Base-by-base conservation (phyloP, 139 green algal species). In the Picochlorum sp. region DNA sequence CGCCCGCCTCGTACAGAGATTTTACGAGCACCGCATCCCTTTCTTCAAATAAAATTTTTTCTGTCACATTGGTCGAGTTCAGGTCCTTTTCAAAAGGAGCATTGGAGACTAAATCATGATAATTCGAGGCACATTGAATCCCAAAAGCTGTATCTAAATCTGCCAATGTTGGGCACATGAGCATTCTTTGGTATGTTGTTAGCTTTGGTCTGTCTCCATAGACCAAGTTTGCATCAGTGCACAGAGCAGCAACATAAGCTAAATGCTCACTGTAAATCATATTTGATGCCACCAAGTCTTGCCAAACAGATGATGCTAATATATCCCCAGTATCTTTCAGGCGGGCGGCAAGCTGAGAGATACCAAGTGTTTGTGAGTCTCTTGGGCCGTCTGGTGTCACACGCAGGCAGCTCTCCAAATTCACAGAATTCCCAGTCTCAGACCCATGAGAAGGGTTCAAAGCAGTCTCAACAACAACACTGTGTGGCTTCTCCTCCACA, bases 131-230 rank as follows among this genome's bases (percentile, higher is more conserved):
- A 49, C 57, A 64, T 62, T 70, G 51, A 28, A 65, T 44, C 24
- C 66, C 34, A 44, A 60, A 77, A 6, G 70, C 67, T 23, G 47
- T 20, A 45, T 75, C 67, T 49, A 77, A 45, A 23, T 72, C 57
- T 5, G 37, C 38, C 23, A 73, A 37, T 4, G 34, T 64, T 26
- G 72, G 68, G 16, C 54, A n/a, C 45, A 49, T 63, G 3, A 72
- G 24, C 52, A 78, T 54, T 21, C 74, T 63, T 20, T 60, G 49
- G 75, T 87, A 92, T 0, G 85, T 91, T 20, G 86, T 77, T 31
- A 81, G 57, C 71, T 92, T 92, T 34, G 86, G 83, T 24, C 86
- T 68, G 68, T 92, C 86, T 2, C 75, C 86, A 65, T 87, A 85
- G 49, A 92, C 63, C 10, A 92, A 63, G n/a, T 67, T 52, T 0